phyloP scores from a whole-genome alignment of 768 basidiomycete genomes.

The Cystofilobasidium ferigula region DNA sequence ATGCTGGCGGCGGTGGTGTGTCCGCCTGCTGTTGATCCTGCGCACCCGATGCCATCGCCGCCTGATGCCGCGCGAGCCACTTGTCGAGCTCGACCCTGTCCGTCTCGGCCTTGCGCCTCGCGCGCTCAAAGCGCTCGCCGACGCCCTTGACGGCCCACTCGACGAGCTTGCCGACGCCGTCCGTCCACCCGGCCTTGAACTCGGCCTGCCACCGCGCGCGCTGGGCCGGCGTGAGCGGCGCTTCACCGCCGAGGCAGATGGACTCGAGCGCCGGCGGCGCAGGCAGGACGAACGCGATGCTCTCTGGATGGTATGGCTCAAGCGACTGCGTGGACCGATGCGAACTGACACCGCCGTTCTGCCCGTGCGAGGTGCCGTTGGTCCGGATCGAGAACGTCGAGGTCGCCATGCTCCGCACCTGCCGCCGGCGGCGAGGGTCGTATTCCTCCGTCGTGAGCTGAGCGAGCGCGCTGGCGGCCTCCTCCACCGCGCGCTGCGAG shows the following conservation, averaged over 20 bases:
- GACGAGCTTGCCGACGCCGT: conserved; percentile 32
- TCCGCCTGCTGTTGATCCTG: background rate
- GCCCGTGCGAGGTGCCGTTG: conserved; percentile 6
- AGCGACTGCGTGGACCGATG: conserved; percentile 20
- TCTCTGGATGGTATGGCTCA: background rate
- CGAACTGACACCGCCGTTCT: conserved; percentile 20
- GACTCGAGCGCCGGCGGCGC: conserved; percentile 34
- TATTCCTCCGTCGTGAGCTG: conserved; percentile 17
- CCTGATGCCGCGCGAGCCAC: conserved; percentile 7
- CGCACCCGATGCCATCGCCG: background rate
- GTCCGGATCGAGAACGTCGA: conserved; percentile 35
- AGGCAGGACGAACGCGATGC: conserved; percentile 36
- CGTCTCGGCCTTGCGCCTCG: conserved; percentile 33
- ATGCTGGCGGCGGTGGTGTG: background rate
- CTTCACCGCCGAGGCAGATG: conserved; percentile 37
- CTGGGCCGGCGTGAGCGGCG: conserved; percentile 27
- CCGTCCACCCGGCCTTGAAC: conserved; percentile 36
- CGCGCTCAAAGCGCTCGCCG: conserved; percentile 36
- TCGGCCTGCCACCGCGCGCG: conserved; percentile 34
- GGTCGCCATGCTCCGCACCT: conserved; percentile 35
- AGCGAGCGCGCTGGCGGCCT: conserved; percentile 8
- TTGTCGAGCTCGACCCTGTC: conserved; percentile 25
- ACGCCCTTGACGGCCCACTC: conserved; percentile 35
- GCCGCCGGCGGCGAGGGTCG: conserved; percentile 23
- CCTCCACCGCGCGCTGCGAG: background rate